A percentile compares a stretch with the other conserved stretches of the same genome.
Evolutionary conservation across 192 early-diverging fungal species (phyloP).

Genomic region (Podochytrium sp.): DNA sequence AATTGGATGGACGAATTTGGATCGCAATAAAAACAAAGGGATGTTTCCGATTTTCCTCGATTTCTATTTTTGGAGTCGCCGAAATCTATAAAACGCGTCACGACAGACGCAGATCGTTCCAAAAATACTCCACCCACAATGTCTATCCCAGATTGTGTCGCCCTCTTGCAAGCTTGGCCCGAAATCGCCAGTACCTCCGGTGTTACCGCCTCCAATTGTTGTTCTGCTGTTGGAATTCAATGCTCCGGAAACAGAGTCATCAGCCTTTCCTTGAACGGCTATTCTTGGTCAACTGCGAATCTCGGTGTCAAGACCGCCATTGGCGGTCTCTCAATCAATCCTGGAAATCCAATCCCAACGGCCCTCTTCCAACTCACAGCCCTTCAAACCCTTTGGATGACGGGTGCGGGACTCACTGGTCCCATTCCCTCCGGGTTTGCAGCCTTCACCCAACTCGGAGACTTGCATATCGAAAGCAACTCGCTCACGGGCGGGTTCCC

Average conservation of each 20-base stretch:
- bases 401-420: constrained; percentile 10
- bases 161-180: constrained; percentile 10
- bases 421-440: constrained; percentile 2
- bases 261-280: neutral
- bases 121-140: too few relatives aligned
- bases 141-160: neutral
- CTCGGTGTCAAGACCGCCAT: constrained; percentile 10
- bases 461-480: constrained; percentile 9
- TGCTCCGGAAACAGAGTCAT: neutral
- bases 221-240: neutral
- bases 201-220: constrained; percentile 11
- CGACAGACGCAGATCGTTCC: too few relatives aligned
- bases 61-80: too few relatives aligned
- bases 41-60: too few relatives aligned
- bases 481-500: neutral
- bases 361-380: constrained; percentile 1
- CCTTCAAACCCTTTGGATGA: neutral
- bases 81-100: too few relatives aligned
- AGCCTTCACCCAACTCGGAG: neutral
- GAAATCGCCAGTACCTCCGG: neutral
- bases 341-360: constrained; percentile 9
- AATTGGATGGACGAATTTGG: constrained; percentile 72
- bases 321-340: neutral
- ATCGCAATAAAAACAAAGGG: too few relatives aligned
- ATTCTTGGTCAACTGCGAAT: constrained; percentile 12